A percentile compares a stretch with the other conserved stretches of the same genome.
Conservation (phyloP, 345 rosid genomes). For the Gossypium stocksii region DNA sequence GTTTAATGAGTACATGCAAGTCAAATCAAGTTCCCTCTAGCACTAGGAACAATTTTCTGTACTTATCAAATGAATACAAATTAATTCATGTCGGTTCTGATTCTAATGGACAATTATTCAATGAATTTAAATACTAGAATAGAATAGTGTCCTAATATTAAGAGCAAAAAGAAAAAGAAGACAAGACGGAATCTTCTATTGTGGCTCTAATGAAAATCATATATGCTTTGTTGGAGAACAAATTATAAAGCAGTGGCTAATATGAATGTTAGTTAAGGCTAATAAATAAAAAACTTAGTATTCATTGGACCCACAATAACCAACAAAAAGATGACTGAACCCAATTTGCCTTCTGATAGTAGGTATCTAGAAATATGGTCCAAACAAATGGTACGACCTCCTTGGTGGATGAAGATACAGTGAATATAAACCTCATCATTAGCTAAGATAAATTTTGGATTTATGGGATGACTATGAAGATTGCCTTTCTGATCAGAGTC, state of each 20-base stretch:
- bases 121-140: background rate
- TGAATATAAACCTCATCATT: constrained; percentile 2
- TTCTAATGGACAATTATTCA: background rate
- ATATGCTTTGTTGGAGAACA: constrained; percentile 20
- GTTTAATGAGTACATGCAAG: background rate
- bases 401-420: constrained; percentile 2
- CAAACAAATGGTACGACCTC: constrained; percentile 24
- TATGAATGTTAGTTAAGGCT: constrained; percentile 2
- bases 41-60: background rate
- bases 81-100: too few species aligned
- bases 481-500: constrained; percentile 5
- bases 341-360: constrained; percentile 15
- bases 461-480: background rate
- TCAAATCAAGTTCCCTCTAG: background rate
- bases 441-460: background rate
- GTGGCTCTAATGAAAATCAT: constrained; percentile 23
- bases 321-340: background rate
- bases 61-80: too few species aligned
- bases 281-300: constrained; percentile 8
- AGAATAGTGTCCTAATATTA: constrained; percentile 5
- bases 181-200: constrained; percentile 8
- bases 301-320: constrained; percentile 27
- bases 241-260: background rate
- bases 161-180: background rate
- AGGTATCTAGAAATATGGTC: constrained; percentile 21